Evolutionary conservation across 768 basidiomycete genomes (phyloP), one percentile per base, ranked within the genome.

Genomic region (Sporobolomyces phaffii): DNA sequence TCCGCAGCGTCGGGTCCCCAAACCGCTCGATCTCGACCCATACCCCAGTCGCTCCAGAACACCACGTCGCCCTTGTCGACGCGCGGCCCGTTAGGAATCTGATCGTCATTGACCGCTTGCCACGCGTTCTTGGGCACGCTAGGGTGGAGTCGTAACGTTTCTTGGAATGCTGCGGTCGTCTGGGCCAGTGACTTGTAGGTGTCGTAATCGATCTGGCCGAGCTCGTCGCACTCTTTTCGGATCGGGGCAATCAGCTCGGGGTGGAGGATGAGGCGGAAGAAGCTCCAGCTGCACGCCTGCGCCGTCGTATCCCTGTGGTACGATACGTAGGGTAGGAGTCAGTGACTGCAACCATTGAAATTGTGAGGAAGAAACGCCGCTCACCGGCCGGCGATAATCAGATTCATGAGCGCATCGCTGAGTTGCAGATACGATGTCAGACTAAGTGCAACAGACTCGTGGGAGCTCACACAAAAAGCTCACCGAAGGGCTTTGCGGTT

Each of bases 351-450:
- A n/a, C n/a, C n/a, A n/a, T n/a, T n/a, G n/a, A n/a, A n/a, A n/a
- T n/a, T n/a, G n/a, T n/a, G n/a, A n/a, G n/a, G n/a, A n/a, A 38
- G 38, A 38, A 38, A 38, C 38, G 38, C 9, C 9, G 34, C 41
- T 34, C 26, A 63, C 62, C 53, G 47, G 3, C 58, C 63, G 10
- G 64, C 60, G 31, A 70, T 70, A 57, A 70, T 65, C 28, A 70
- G 68, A 51, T 70, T 70, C 38, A 69, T 49, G 10, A 70, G 49
- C 9, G 69, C 49, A 41, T 70, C 64, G 22, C 63, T 70, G 59
- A 29, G 15, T 7, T 9, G 10, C 8, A 15, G 29, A 45, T 4
- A 1, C 9, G 17, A 18, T 4, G 10, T 18, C 24, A 36, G n/a
- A 28, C 24, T n/a, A n/a, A n/a, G n/a, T n/a, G n/a, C n/a, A n/a